These are phyloP conservation scores for Hippophae gyantsensis DNA, from an alignment of 306 rosid species.

Conservation along the genomic window DNA sequence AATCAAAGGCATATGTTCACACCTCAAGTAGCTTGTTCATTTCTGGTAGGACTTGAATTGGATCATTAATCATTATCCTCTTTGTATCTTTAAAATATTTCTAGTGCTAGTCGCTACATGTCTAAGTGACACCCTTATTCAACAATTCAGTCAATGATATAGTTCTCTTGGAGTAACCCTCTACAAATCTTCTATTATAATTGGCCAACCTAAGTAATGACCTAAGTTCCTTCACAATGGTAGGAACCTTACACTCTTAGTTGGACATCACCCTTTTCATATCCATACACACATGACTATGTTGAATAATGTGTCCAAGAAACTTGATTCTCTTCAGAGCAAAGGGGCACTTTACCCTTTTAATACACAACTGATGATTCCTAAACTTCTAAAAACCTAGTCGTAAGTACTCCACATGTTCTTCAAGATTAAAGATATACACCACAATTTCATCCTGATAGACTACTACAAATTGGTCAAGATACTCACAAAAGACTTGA, in stretches of 20 bases:
- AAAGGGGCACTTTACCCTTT: not conserved
- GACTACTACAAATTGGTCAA: not conserved
- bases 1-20: not conserved
- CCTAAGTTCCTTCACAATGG: not conserved
- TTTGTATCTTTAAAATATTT: too few relatives aligned
- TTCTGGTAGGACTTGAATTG: not conserved
- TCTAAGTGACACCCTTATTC: too few relatives aligned
- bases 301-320: not conserved
- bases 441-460: not conserved
- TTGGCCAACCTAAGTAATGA: not conserved
- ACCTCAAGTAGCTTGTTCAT: not conserved
- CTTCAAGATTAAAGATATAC: not conserved
- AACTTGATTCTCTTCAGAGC: not conserved
- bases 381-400: not conserved
- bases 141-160: too few relatives aligned
- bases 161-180: too few relatives aligned
- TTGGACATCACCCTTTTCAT: not conserved
- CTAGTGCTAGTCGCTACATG: too few relatives aligned
- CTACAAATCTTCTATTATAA: too few relatives aligned
- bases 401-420: not conserved
- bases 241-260: too few relatives aligned
- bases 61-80: too few relatives aligned
- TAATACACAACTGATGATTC: too few relatives aligned
- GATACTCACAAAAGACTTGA: not conserved
- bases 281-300: not conserved